These are phyloP conservation scores for Ilex asprella DNA, from an alignment of 257 asterid genomes.

Conservation along the genomic window DNA sequence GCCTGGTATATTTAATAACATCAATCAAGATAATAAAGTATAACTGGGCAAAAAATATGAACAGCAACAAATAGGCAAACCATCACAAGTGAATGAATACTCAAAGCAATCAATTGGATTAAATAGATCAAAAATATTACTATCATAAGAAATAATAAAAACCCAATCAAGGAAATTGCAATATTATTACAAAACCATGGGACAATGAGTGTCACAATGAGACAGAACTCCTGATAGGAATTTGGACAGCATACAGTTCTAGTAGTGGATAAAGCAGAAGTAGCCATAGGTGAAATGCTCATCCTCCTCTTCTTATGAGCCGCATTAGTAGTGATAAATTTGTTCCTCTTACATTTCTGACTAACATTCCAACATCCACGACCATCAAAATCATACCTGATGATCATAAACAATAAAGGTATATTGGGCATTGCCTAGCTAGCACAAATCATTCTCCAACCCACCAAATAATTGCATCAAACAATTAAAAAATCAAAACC, in stretches of 20 bases:
- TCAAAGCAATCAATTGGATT: neutral
- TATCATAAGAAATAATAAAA: neutral
- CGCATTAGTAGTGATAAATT: constrained; percentile 24
- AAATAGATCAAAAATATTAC: neutral
- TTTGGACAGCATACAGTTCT: constrained; percentile 40
- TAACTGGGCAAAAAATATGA: neutral
- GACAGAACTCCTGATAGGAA: constrained; percentile 67
- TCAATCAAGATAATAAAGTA: constrained; percentile 16
- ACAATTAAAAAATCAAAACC: constrained; percentile 16
- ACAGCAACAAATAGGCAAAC: neutral
- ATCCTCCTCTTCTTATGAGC: constrained; percentile 45
- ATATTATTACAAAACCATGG: neutral
- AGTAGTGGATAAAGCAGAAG: constrained; percentile 49
- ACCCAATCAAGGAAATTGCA: neutral
- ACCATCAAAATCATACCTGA: constrained; percentile 63
- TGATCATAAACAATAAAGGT: constrained; percentile 60
- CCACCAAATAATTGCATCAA: constrained; percentile 24
- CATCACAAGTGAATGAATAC: neutral
- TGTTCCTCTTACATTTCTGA: constrained; percentile 40
- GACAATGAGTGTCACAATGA: neutral
- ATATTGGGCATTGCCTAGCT: constrained; percentile 52
- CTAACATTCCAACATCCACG: constrained; percentile 50
- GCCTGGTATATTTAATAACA: constrained; percentile 35
- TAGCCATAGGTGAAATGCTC: constrained; percentile 59
- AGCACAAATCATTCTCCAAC: constrained; percentile 35